These are phyloP conservation scores for Breviolum minutum DNA, from an alignment of 73 alveolate species.

Conservation along the genomic window DNA sequence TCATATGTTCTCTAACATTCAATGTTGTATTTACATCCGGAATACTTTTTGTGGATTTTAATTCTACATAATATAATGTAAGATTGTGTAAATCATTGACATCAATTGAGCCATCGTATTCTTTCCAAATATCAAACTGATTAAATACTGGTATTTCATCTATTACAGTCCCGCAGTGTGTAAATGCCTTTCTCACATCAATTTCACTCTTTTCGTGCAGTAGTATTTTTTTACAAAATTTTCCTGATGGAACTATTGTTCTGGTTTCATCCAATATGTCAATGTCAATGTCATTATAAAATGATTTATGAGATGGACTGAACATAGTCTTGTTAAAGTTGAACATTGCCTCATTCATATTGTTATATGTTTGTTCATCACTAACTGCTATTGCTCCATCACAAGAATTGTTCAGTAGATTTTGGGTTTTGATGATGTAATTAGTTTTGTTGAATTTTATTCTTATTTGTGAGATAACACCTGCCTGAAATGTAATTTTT, in stretches of 20 bases:
- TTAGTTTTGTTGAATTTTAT: neutral
- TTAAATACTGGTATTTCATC: conserved; percentile 10
- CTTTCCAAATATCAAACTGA: conserved; percentile 57
- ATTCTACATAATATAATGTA: neutral
- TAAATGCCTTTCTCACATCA: conserved; percentile 19
- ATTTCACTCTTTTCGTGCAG: neutral
- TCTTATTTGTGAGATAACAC: conserved; percentile 9
- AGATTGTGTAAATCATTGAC: neutral
- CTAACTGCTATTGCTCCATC: conserved; percentile 26
- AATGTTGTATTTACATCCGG: too few species aligned
- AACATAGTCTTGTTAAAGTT: neutral
- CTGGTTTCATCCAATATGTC: conserved; percentile 20
- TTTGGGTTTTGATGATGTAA: neutral
- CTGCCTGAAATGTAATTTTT: conserved; percentile 8
- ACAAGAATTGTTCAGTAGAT: neutral
- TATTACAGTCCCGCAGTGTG: neutral
- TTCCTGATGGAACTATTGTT: neutral
- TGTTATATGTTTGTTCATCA: conserved; percentile 13
- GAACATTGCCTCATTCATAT: conserved; percentile 32
- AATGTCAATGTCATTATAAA: conserved; percentile 45
- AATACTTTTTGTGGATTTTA: too few species aligned
- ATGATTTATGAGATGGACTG: neutral
- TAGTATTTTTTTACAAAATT: neutral
- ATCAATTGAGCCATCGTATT: neutral
- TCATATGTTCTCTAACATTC: too few species aligned